phyloP scores from a whole-genome alignment of 2,329 filamentous ascomycete genomes.

The Xylariaceae sp. region DNA sequence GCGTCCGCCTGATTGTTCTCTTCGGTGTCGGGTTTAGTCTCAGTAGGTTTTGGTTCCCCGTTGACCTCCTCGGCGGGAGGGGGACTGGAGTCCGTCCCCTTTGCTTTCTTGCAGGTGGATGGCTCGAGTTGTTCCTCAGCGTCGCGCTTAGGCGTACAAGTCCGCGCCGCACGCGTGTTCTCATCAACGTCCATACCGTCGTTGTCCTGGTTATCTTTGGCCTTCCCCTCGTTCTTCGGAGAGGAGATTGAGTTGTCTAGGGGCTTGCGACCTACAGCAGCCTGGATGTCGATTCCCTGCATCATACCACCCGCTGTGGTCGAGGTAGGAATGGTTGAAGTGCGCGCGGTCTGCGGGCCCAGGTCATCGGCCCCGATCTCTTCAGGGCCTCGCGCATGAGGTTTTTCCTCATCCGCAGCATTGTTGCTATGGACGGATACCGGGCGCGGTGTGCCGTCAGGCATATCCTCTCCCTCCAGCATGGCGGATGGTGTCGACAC shows the following conservation, averaged over 20 bases:
- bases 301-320: constrained; percentile 39
- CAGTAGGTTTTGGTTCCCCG: neutral
- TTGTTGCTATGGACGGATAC: constrained; percentile 33
- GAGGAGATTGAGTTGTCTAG: constrained; percentile 16
- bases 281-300: constrained; percentile 54
- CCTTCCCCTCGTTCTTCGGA: constrained; percentile 18
- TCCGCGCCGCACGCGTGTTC: constrained; percentile 21
- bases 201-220: constrained; percentile 21
- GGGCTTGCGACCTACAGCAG: constrained; percentile 52
- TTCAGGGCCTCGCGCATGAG: constrained; percentile 79
- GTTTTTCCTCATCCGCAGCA: constrained; percentile 56
- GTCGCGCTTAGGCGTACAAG: constrained; percentile 48
- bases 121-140: constrained; percentile 45
- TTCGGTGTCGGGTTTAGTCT: constrained; percentile 1
- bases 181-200: constrained; percentile 32
- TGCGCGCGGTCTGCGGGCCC: constrained; percentile 57
- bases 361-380: constrained; percentile 82
- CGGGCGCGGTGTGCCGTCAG: constrained; percentile 30
- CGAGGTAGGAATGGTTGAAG: constrained; percentile 34
- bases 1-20: constrained; percentile 10
- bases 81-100: constrained; percentile 34
- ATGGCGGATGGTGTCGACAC: constrained; percentile 20
- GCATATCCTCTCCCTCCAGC: constrained; percentile 19
- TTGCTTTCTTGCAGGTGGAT: constrained; percentile 44
- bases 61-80: constrained; percentile 1